Evolutionary conservation across 202 grass and related monocot genomes (phyloP), one percentile per base, ranked within the genome.

Genomic region (Bolboschoenoplectus hybrid): DNA sequence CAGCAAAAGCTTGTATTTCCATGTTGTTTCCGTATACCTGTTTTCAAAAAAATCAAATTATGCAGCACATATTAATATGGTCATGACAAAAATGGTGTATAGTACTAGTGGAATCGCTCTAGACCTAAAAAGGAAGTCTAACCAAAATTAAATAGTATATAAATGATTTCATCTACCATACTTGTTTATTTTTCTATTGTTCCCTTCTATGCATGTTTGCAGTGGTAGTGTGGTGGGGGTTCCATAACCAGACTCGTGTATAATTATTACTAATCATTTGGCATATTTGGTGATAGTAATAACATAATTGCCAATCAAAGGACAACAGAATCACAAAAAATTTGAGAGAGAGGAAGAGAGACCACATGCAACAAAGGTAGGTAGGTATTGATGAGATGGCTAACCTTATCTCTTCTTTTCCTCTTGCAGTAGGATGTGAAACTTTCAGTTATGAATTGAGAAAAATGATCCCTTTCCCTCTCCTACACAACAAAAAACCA

Each of bases 361-460:
- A 49, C 9, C 9, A 10, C 69, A 65, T 36, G 17, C 1, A 46
- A 73, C 57, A 88, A 43, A 85, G 55, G 14, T 32, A 83, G 80
- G 36, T 19, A 81, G 16, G 74, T 57, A 88, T 73, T 34, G 74
- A 65, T 84, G 60, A 58, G 85, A 86, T 38, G 78, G 62, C 73
- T 53, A 87, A 99, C 97, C 97, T 99, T 99, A 84, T 99, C 97
- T 87, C 89, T 89, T 87, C 97, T 97, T 93, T 99, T 99, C 88
- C 97, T 94, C 82, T 90, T 99, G 87, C 93, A 99, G 74, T 99
- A 99, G 82, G 85, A 93, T 43, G 88, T 93, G 88, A 99, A 99
- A 47, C 93, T 77, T 94, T 99, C 97, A 17, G 87, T 99, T 77
- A 99, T 92, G 72, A 99, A 99, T 85, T 97, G 88, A 66, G 93